Base-by-base conservation (phyloP, 2,329 filamentous ascomycete species). In the Escovopsis sp. region DNA sequence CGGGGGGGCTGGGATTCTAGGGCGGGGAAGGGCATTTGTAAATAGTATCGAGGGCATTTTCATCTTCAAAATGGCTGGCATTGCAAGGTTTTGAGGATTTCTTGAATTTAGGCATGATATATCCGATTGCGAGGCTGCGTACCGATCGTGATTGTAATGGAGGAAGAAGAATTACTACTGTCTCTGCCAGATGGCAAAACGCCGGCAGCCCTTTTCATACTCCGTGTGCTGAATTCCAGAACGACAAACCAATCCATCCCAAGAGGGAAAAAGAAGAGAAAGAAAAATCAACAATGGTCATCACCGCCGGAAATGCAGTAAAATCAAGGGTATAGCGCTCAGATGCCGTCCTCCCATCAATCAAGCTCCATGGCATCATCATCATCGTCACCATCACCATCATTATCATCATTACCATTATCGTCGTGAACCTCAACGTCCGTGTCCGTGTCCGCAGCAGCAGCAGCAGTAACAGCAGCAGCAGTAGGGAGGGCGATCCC, bases 381-480 rank as follows among this genome's bases (percentile, higher is more conserved):
- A 12, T 18, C 34, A 23, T 23, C 23, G 6, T 23, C 23, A 23
- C 6, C 23, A 23, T 23, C 23, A 23, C 6, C 23, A 23, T 23
- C 23, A 23, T 23, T 23, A 23, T 6, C 23, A 73, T 46, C 6
- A 23, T 23, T 6, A 6, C 6, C 23, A 23, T 23, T 6, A 6
- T 23, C 23, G 23, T 23, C 23, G 23, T 23, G 23, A 6, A 23
- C 23, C 23, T 77, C 78, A 52, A 82, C 61, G 41, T 83, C 78
- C 80, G 84, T 85, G 12, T 47, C 47, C 12, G 50, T 15, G 15
- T 15, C 15, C 15, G 15, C 15, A 15, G 15, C 50, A 30, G 36
- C 19, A 38, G 37, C 26, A 6, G 30, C 32, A 26, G 40, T 23
- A 18, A 9, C n/a, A 12, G 26, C 32, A 11, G 11, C 26, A 11